Evolutionary conservation across 192 early-diverging fungal genomes (phyloP).

Genomic region (Coemansia aciculifera): DNA sequence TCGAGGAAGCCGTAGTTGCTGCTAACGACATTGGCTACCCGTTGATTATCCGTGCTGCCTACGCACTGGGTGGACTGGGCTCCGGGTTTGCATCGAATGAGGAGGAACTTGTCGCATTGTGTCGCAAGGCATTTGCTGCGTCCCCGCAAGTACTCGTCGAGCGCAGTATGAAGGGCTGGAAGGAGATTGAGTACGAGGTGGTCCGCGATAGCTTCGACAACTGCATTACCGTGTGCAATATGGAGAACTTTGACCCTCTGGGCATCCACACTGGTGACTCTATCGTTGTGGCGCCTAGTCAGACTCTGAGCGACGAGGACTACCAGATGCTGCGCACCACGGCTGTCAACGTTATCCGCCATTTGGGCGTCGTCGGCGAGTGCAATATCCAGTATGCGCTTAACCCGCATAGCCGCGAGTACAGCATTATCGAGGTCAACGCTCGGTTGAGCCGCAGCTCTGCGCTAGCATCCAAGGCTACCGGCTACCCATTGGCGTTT

Average conservation of each 20-base stretch:
- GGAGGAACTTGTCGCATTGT: conserved; percentile 75
- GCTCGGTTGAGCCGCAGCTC: conserved; percentile 91
- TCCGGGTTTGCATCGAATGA: conserved; percentile 96
- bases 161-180: conserved; percentile 99
- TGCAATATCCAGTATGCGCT: conserved; percentile 99
- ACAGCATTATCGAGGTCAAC: conserved; percentile 99
- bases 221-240: conserved; percentile 99
- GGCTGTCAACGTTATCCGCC: conserved; percentile 95
- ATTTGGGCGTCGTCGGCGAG: conserved; percentile 98
- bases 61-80: conserved; percentile 93
- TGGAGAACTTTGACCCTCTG: conserved; percentile 99
- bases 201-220: conserved; percentile 93
- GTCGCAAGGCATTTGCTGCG: conserved; percentile 84
- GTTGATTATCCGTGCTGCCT: conserved; percentile 94
- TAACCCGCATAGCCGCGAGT: conserved; percentile 92
- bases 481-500: conserved; percentile 97
- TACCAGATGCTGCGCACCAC: conserved; percentile 98
- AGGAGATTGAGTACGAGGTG: conserved; percentile 98
- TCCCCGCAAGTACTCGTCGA: conserved; percentile 95
- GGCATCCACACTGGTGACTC: conserved; percentile 99
- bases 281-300: conserved; percentile 96
- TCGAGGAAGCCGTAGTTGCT: conserved; percentile 85
- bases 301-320: conserved; percentile 96
- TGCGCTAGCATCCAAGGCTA: conserved; percentile 96
- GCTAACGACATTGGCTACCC: conserved; percentile 91